A percentile compares a stretch with the other conserved stretches of the same genome.
Evolutionary conservation across 116 monocot genomes (phyloP).

Genomic region (Zostera marina): DNA sequence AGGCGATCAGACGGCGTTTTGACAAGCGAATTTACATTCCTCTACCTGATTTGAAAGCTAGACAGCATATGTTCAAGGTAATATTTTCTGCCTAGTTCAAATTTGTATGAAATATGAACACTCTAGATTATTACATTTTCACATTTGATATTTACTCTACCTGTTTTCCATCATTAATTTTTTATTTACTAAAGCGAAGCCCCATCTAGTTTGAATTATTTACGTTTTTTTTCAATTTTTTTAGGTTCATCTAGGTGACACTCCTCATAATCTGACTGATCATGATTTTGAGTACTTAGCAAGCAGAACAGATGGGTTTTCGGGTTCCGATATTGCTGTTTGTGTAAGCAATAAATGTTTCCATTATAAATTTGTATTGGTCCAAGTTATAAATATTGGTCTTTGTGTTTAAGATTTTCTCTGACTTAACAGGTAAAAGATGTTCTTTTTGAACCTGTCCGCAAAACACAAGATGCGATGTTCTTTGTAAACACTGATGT

Average conservation of each 20-base stretch:
- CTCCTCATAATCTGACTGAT: conserved; percentile 82
- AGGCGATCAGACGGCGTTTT: conserved; percentile 95
- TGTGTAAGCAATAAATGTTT: conserved; percentile 46
- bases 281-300: conserved; percentile 84
- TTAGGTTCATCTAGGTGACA: conserved; percentile 96
- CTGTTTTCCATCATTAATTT: background rate
- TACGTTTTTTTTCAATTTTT: background rate
- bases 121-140: background rate
- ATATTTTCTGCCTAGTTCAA: background rate
- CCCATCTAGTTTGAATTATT: background rate
- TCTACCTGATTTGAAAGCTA: conserved; percentile 91
- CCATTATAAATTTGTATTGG: background rate
- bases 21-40: conserved; percentile 99
- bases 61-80: conserved; percentile 99
- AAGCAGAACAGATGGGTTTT: conserved; percentile 78
- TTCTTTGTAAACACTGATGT: conserved; percentile 49
- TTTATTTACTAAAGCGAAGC: background rate
- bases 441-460: conserved; percentile 93
- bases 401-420: background rate
- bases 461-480: conserved; percentile 99
- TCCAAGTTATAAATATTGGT: background rate
- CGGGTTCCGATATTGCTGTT: conserved; percentile 94
- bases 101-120: background rate
- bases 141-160: background rate
- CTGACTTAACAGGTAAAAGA: conserved; percentile 72